A percentile compares a stretch with the other conserved stretches of the same genome.
These are phyloP conservation scores for Cladosporium sp. DNA, from an alignment of 2,329 filamentous ascomycete genomes.

Conservation along the genomic window DNA sequence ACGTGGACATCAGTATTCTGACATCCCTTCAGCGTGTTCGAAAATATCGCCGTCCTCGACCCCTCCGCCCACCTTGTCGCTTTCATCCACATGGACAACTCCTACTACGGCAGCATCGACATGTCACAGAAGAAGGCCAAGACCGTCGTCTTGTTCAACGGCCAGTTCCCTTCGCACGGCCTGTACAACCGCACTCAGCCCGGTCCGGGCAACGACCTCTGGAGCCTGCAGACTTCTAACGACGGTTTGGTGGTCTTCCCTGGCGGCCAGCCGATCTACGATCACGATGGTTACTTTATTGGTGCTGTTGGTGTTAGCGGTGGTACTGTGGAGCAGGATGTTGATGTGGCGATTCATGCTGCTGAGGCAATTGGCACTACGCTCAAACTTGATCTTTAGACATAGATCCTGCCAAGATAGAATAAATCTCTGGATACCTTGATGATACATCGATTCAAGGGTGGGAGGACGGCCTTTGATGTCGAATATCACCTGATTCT, in stretches of 20 bases:
- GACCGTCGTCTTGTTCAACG: conserved; percentile 33
- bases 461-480: no score
- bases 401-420: background rate
- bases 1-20: no score
- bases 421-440: background rate
- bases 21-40: conserved; percentile 24
- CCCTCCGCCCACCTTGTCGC: conserved; percentile 31
- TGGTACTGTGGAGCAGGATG: conserved; percentile 32
- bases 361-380: conserved; percentile 23
- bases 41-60: conserved; percentile 34
- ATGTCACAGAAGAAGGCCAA: conserved; percentile 35
- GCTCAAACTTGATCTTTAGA: conserved; percentile 4
- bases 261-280: conserved; percentile 31
- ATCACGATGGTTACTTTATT: conserved; percentile 30
- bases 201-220: conserved; percentile 23
- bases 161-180: conserved; percentile 29
- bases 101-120: conserved; percentile 31
- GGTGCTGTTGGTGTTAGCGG: conserved; percentile 34
- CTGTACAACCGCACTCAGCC: conserved; percentile 30
- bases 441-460: no score
- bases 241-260: conserved; percentile 33
- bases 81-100: conserved; percentile 36
- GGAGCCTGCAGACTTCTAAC: conserved; percentile 32
- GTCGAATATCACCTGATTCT: background rate
- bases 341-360: conserved; percentile 23